Evolutionary conservation across 495 filamentous ascomycete species (phyloP), one percentile per base, ranked within the genome.

Genomic region (Penicillium canescens): DNA sequence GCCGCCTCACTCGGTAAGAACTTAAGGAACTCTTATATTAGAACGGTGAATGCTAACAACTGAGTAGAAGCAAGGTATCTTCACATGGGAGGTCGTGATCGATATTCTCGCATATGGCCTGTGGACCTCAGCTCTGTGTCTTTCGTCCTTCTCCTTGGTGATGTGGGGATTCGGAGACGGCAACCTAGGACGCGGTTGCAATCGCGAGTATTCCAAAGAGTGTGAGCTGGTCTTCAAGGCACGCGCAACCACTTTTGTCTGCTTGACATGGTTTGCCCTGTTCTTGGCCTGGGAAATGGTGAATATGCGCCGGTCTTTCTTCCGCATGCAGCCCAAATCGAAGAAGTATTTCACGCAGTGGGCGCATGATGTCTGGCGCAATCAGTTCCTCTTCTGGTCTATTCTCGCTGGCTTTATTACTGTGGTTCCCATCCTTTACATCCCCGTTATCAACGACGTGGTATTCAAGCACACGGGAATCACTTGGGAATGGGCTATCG

Each of bases 251-350:
- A 81, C 78, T 0, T 88, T 84, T 54, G 81, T 80, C 1, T 82
- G 78, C 23, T 63, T 88, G 4, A 88, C 86, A 0, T 87, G 82
- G 82, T 82, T 86, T 52, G 78, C 82, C 5, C 73, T 87, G 18
- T 82, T 87, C 66, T 68, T 84, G 37, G 84, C 84, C 14, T 86
- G 83, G 84, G 82, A 87, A 63, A 84, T 86, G 74, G 74, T 86
- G 5, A 76, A 85, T 52, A 72, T 86, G 63, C 80, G 82, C 6
- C 78, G 81, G 20, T 81, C 77, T 4, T 82, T 88, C 63, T 88
- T 87, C 72, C 69, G 72, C 54, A 84, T 85, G 80, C 76, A 82
- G 54, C 77, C 82, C 0, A 70, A 68, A 14, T 73, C 68, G 31
- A 76, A 68, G 35, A 66, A 63, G 24, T 77, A 77, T 58, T 75